Base-by-base conservation (phyloP, 2,329 filamentous ascomycete species). In the Diaporthe vaccinii region DNA sequence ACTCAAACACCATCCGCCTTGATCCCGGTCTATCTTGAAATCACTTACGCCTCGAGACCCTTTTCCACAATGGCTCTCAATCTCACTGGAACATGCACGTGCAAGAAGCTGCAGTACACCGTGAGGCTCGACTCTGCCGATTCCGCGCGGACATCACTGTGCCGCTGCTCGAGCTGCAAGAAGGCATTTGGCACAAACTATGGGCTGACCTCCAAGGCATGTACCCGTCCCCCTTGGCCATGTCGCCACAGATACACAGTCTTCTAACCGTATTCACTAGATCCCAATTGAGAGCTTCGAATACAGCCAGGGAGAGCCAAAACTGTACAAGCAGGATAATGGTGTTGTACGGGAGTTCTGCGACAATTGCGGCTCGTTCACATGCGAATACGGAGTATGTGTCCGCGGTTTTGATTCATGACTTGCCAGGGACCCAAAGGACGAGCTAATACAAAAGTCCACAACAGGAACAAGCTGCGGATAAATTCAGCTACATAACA, bases 401-500 rank as follows among this genome's bases (percentile, higher is more conserved):
- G 41, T 17, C 7, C 15, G 5, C 15, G 14, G 5, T 44, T 17
- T 44, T 20, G 41, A 44, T 44, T 8, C 41, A 8, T 20, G 15
- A 20, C 15, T 44, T 25, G 57, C 25, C 31, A 53, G n/a, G 22
- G 10, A 57, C 61, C 15, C 22, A 39, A 34, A 22, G 14, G 14
- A 28, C 22, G 44, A 51, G 34, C 34, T 65, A 34, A 53, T 25
- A 36, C 31, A 25, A n/a, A 20, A 4, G 22, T 6, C 4, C 65
- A 39, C 59, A 62, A 44, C 49, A 83, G 82, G 82, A 85, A 77
- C 79, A 87, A 78, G 84, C 88, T 14, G 86, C 85, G 25, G 85
- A 88, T 55, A 83, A 82, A 77, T 85, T 85, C 73, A 81, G 83
- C n/a, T 86, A 86, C 68, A 78, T 86, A 39, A 82, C 85, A 76